Conservation (phyloP, 768 basidiomycete genomes). For the Russula lepida region DNA sequence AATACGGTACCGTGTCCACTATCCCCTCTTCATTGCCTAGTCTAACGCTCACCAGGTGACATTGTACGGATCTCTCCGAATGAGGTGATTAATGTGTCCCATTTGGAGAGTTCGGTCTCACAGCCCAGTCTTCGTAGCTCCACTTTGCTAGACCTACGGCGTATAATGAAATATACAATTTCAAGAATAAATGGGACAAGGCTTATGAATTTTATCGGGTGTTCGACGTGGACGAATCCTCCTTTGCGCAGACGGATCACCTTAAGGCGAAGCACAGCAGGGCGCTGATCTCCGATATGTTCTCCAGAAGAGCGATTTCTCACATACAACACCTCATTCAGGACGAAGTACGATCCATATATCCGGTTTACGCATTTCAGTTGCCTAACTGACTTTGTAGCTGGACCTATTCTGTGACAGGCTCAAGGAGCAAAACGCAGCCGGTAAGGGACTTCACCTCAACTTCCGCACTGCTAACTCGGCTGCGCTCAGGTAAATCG, state of each 20-base stretch:
- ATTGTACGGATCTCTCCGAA: conserved; percentile 12
- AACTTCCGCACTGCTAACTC: not conserved
- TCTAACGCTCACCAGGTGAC: conserved; percentile 2
- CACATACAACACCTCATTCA: conserved; percentile 31
- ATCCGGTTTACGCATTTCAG: not conserved
- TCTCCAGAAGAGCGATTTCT: conserved; percentile 32
- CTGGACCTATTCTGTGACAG: conserved; percentile 26
- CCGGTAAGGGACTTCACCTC: not conserved
- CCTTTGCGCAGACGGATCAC: conserved; percentile 32
- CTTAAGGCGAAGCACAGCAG: conserved; percentile 28
- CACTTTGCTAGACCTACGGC: conserved; percentile 4
- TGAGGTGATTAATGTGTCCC: not conserved
- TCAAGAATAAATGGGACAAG: conserved; percentile 29
- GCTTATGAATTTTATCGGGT: conserved; percentile 32
- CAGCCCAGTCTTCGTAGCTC: not conserved
- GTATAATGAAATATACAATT: conserved; percentile 15
- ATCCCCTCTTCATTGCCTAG: not conserved
- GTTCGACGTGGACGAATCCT: conserved; percentile 31
- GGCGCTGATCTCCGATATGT: conserved; percentile 30
- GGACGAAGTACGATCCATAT: conserved; percentile 24
- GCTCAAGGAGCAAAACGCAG: conserved; percentile 4
- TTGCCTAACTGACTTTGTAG: conserved; percentile 20
- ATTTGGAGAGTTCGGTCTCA: not conserved
- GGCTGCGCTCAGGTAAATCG: conserved; percentile 15
- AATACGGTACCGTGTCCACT: conserved; percentile 9